Evolutionary conservation across 2,329 filamentous ascomycete genomes (phyloP), one percentile per base, ranked within the genome.

Genomic region (Fusarium verrucosum): DNA sequence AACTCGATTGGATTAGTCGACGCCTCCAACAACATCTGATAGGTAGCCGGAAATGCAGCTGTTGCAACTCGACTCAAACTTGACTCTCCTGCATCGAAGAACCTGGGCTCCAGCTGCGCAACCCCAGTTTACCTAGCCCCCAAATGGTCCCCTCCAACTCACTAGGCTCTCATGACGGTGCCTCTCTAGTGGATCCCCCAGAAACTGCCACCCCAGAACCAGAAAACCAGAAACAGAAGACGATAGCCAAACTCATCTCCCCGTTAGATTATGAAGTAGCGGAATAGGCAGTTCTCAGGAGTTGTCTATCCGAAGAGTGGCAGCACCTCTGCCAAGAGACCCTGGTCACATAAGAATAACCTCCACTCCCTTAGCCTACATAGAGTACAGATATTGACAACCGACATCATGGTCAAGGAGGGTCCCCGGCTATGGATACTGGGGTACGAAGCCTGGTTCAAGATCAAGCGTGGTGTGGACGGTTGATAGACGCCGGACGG

Each of bases 101-200:
- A 68, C n/a, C n/a, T n/a, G 50, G 57, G 52, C 68, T 37, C 45
- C 45, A 47, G 33, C 23, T 64, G 47, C 58, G 55, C 57, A 51
- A 71, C 68, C 68, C 66, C 68, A 68, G 69, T 68, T 65, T 71
- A 68, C 64, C 68, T 42, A 69, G 61, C 58, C 68, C 66, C 65
- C 50, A 63, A 64, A 53, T 50, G 30, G 11, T 38, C 45, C 54
- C 54, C 59, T 61, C 59, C 30, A 52, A 42, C 28, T 49, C 45
- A 41, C 62, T 51, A 59, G 56, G 58, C 49, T 47, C 56, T 50
- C 42, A 61, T 62, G 49, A 62, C 63, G 62, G 62, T 65, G 62
- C 33, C 49, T 50, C 44, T 46, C 26, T 53, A 40, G 63, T 66
- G 63, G 53, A 41, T 33, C 58, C 41, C 46, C 36, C 37, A 45